Conservation (phyloP, 2,329 filamentous ascomycete species). For the Aspergillus clavatus region DNA sequence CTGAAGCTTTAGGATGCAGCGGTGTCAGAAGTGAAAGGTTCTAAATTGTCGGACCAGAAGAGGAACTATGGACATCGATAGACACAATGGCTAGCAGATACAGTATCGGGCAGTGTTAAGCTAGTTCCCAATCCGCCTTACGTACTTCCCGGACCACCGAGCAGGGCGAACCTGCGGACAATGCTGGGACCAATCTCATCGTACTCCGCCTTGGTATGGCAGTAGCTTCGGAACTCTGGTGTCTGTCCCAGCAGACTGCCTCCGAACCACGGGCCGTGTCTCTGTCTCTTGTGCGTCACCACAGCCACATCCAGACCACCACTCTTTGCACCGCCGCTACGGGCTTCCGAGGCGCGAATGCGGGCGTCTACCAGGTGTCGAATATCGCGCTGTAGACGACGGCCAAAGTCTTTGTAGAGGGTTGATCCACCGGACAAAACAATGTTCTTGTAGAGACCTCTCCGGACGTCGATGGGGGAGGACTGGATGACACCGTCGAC, state of each 20-base stretch:
- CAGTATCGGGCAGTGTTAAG: background rate
- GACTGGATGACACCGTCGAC: slow-evolving; percentile 97
- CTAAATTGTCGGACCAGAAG: background rate
- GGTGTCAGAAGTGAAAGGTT: background rate
- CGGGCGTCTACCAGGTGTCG: slow-evolving; percentile 90
- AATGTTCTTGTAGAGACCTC: slow-evolving; percentile 99
- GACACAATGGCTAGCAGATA: background rate
- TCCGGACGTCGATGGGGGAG: slow-evolving; percentile 92
- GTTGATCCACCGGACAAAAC: slow-evolving; percentile 95
- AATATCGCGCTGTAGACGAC: slow-evolving; percentile 93
- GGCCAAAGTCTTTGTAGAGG: slow-evolving; percentile 96
- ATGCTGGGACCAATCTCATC: slow-evolving; percentile 95
- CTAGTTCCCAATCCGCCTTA: slow-evolving; percentile 19
- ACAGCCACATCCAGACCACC: slow-evolving; percentile 95
- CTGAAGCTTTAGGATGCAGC: background rate
- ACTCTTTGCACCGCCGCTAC: slow-evolving; percentile 86
- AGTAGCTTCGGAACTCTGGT: slow-evolving; percentile 97
- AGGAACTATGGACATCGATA: background rate
- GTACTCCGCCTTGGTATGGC: slow-evolving; percentile 86
- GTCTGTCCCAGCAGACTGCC: slow-evolving; percentile 95
- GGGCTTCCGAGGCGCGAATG: slow-evolving; percentile 85
- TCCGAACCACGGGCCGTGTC: slow-evolving; percentile 97
- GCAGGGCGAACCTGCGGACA: slow-evolving; percentile 85
- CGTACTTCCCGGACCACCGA: slow-evolving; percentile 75
- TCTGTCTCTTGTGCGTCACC: slow-evolving; percentile 93